Evolutionary conservation across 345 rosid genomes (phyloP).

Genomic region (Arabidopsis suecica): DNA sequence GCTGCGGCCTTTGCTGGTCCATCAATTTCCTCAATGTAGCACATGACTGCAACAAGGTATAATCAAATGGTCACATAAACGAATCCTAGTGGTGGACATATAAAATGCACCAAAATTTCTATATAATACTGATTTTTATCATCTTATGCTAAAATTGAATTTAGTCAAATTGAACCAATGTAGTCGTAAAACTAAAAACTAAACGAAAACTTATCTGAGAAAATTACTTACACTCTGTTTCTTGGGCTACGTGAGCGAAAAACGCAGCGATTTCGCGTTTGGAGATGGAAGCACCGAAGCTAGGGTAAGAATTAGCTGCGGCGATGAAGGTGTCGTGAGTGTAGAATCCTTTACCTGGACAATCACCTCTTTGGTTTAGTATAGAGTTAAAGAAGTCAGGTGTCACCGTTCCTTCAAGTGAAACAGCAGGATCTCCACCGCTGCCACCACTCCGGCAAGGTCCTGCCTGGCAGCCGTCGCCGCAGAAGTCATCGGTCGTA

Average conservation of each 20-base stretch:
- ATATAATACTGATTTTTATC: not conserved
- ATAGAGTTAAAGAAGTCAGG: conserved; percentile 62
- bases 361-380: conserved; percentile 45
- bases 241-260: conserved; percentile 82
- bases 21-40: conserved; percentile 58
- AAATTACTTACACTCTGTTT: conserved; percentile 51
- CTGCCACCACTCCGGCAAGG: conserved; percentile 51
- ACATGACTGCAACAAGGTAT: conserved; percentile 48
- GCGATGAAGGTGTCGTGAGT: conserved; percentile 55
- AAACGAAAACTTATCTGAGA: not conserved
- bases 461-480: conserved; percentile 53
- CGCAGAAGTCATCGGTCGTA: conserved; percentile 46
- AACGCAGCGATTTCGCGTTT: conserved; percentile 81
- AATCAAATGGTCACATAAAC: conserved; percentile 5
- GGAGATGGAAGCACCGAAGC: conserved; percentile 62
- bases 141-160: not conserved
- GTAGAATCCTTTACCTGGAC: conserved; percentile 69
- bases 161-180: not conserved
- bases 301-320: conserved; percentile 53
- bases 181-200: not conserved
- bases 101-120: not conserved
- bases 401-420: conserved; percentile 53
- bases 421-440: conserved; percentile 37
- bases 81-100: not conserved
- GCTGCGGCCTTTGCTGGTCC: conserved; percentile 39